A percentile compares a stretch with the other conserved stretches of the same genome.
Conservation (phyloP, 2,329 filamentous ascomycete species). For the Keithomyces neogunnii region DNA sequence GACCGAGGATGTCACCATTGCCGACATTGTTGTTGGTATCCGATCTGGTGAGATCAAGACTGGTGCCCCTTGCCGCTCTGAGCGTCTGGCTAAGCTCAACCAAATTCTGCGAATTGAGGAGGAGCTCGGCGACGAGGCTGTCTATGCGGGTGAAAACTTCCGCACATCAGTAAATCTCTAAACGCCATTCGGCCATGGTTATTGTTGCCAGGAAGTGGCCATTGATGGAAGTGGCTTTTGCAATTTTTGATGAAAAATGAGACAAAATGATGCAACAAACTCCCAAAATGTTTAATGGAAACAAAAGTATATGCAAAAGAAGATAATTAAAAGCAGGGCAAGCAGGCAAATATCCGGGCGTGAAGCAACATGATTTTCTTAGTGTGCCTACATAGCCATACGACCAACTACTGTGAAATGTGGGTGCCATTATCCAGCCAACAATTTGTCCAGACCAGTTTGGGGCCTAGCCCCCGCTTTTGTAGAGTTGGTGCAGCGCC, state of each 20-base stretch:
- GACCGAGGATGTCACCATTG: conserved; percentile 99
- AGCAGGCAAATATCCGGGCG: not conserved
- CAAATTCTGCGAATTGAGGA: conserved; percentile 99
- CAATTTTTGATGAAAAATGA: conserved; percentile 1
- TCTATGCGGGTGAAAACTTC: conserved; percentile 92
- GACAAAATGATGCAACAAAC: not conserved
- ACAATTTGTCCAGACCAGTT: too few species aligned
- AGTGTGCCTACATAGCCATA: too few species aligned
- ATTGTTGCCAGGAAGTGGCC: not conserved
- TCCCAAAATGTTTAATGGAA: too few species aligned
- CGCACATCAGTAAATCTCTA: conserved; percentile 84
- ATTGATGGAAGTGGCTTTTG: not conserved
- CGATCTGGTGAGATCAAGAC: conserved; percentile 98
- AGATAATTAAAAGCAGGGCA: not conserved
- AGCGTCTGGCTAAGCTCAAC: conserved; percentile 99
- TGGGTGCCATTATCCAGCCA: too few species aligned
- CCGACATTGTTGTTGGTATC: conserved; percentile 95
- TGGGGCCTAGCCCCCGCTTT: too few species aligned
- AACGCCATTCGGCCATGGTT: conserved; percentile 20
- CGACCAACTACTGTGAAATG: too few species aligned
- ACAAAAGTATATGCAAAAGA: not conserved
- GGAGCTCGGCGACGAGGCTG: conserved; percentile 84
- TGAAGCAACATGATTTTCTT: not conserved
- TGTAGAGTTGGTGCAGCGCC: too few species aligned
- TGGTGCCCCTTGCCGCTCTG: conserved; percentile 88